Base-by-base conservation (phyloP, 1,139 yeast genomes). In the Debaryomyces psychrophilus region DNA sequence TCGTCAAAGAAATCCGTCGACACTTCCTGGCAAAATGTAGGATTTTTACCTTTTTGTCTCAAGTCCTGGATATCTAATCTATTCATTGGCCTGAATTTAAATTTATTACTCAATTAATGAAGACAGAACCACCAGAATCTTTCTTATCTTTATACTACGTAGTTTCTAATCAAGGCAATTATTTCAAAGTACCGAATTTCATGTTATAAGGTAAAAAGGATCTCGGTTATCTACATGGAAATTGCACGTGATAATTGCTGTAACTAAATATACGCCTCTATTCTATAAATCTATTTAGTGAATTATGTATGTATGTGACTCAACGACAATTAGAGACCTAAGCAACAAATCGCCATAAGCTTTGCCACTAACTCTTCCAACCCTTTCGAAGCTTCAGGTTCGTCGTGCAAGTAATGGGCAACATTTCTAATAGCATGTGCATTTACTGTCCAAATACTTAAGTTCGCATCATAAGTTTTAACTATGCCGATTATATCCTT, bases 401-500 rank as follows among this genome's bases (percentile, higher is more conserved):
- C 71, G 18, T 64, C 67, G 26, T 54, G 55, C 28, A 71, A 50
- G 44, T 63, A 65, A 36, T 60, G 58, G 0, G 69, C 64, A 3
- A 68, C 69, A 25, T 64, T 66, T 38, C 71, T 56, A 18, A 69
- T 51, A 2, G 68, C 59, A 48, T 70, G 75, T 9, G 69, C 59
- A 45, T 63, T 68, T 23, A 67, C 64, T 1, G 76, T 64, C 76
- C 77, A 71, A 26, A 72, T 59, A 28, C 55, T 49, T 31, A 61
- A 44, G 48, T 68, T 69, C 8, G 60, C 53, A 43, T 71, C 73
- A 48, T 71, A 72, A 2, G 76, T 66, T 44, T 60, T 61, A 52
- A 71, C 50, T 15, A 72, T 70, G 0, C 77, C 78, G 41, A 73
- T 59, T 3, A 71, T 61, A 38, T 71, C 76, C 48, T 62, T 62